Evolutionary conservation across 192 early-diverging fungal genomes (phyloP).

Genomic region (Linnemannia exigua): DNA sequence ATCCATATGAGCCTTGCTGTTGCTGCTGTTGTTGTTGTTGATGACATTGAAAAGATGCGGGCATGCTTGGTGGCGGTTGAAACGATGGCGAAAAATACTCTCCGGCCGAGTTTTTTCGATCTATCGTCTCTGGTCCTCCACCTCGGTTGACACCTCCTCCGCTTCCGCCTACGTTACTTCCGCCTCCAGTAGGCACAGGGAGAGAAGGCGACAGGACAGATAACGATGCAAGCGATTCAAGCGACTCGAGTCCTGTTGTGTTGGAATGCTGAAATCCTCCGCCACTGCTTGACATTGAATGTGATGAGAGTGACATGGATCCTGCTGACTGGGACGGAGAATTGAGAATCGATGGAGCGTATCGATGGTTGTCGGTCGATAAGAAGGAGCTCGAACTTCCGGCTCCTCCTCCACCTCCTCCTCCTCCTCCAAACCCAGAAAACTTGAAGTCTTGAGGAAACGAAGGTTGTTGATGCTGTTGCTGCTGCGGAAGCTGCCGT

Average conservation of each 20-base stretch:
- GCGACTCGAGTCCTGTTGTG: conserved; percentile 21
- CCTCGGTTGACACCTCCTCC: neutral
- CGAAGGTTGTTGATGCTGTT: conserved; percentile 26
- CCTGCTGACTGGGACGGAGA: neutral
- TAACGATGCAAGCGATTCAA: conserved; percentile 27
- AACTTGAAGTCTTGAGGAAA: neutral
- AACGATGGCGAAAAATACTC: conserved; percentile 29
- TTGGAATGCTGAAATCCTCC: neutral
- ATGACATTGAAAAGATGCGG: conserved; percentile 18
- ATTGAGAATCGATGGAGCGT: neutral
- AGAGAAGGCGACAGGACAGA: conserved; percentile 30
- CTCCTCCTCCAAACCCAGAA: neutral
- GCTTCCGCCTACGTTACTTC: no score
- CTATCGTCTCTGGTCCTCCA: neutral
- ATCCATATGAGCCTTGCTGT: neutral
- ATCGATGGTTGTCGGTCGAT: neutral
- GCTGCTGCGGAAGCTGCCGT: conserved; percentile 10
- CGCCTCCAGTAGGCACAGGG: neutral
- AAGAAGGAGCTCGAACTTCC: neutral
- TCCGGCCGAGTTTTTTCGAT: conserved; percentile 6
- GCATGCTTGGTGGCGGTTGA: conserved; percentile 10
- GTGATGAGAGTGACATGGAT: neutral
- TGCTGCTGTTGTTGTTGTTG: neutral
- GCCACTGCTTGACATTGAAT: neutral
- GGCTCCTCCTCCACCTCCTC: neutral